These are phyloP conservation scores for Podochytrium sp. DNA, from an alignment of 192 early-diverging fungal genomes.

Conservation along the genomic window DNA sequence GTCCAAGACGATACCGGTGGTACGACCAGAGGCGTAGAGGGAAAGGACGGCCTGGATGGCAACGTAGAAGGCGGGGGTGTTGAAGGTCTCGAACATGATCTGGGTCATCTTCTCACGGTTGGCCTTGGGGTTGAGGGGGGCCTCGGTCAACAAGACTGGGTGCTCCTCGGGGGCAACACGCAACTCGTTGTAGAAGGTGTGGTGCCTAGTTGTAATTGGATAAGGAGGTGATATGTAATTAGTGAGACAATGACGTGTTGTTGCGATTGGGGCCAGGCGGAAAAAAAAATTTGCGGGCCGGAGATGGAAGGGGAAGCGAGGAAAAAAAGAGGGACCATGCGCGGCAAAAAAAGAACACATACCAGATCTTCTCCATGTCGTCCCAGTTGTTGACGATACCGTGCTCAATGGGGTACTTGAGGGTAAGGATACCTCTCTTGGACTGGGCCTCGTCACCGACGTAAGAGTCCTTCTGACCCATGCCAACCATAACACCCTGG, in stretches of 20 bases:
- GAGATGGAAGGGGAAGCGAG: not conserved
- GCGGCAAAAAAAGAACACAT: not conserved
- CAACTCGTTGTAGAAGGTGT: conserved; percentile 97
- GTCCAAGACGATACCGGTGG: conserved; percentile 98
- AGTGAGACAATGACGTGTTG: not conserved
- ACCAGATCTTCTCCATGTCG: conserved; percentile 79
- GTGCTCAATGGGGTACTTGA: conserved; percentile 77
- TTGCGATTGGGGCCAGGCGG: not conserved
- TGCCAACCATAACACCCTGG: conserved; percentile 75
- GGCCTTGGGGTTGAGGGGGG: conserved; percentile 95
- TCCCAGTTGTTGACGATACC: conserved; percentile 81
- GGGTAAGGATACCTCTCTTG: conserved; percentile 71
- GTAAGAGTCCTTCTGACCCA: conserved; percentile 76
- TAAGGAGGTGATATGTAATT: not conserved
- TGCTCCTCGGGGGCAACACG: conserved; percentile 98
- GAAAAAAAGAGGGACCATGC: not conserved
- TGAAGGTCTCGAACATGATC: conserved; percentile 99
- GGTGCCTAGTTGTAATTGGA: conserved; percentile 66
- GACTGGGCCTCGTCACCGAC: conserved; percentile 77
- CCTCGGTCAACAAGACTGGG: conserved; percentile 96
- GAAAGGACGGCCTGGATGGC: conserved; percentile 96
- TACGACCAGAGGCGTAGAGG: conserved; percentile 95
- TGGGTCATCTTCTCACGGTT: conserved; percentile 99
- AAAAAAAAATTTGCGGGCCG: not conserved
- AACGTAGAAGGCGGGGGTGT: conserved; percentile 96